These are phyloP conservation scores for Pseudopithomyces chartarum DNA, from an alignment of 2,329 filamentous ascomycete species.

Conservation along the genomic window DNA sequence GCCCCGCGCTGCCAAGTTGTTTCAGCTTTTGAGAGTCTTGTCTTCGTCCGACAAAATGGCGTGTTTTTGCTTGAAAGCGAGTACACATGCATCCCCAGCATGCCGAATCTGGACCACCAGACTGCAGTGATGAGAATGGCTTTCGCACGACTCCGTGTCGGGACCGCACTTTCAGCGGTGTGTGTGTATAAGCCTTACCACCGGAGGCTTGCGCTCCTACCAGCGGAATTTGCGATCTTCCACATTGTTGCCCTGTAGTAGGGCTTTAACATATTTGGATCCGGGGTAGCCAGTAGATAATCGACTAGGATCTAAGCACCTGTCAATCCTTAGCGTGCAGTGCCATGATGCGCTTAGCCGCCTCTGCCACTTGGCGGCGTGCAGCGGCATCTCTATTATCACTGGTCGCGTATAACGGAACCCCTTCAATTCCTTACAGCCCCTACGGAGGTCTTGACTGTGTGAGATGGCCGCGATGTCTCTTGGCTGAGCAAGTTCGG, in stretches of 20 bases:
- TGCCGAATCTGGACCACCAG: neutral
- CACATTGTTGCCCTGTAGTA: neutral
- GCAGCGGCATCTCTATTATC: neutral
- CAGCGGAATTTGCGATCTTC: neutral
- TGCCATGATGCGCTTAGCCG: conserved; percentile 11
- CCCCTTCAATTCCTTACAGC: conserved; percentile 4
- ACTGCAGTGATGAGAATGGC: neutral
- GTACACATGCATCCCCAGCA: no score
- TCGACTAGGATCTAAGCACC: conserved; percentile 10
- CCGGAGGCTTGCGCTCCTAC: neutral
- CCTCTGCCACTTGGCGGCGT: conserved; percentile 7
- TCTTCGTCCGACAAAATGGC: neutral
- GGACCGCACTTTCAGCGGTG: no score
- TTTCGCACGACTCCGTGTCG: neutral
- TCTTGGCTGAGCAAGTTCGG: conserved; percentile 3
- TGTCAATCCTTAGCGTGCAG: conserved; percentile 16
- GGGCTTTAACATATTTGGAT: neutral
- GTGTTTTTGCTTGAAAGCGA: neutral
- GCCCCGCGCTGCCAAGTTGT: conserved; percentile 15
- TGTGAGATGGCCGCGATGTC: conserved; percentile 1
- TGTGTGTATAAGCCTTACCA: neutral
- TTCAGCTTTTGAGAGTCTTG: conserved; percentile 1
- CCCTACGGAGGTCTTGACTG: conserved; percentile 2
- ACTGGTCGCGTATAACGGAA: neutral
- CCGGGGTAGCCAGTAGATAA: neutral